phyloP scores from a whole-genome alignment of 1,284 basidiomycete genomes.

The Ustilago esculenta region DNA sequence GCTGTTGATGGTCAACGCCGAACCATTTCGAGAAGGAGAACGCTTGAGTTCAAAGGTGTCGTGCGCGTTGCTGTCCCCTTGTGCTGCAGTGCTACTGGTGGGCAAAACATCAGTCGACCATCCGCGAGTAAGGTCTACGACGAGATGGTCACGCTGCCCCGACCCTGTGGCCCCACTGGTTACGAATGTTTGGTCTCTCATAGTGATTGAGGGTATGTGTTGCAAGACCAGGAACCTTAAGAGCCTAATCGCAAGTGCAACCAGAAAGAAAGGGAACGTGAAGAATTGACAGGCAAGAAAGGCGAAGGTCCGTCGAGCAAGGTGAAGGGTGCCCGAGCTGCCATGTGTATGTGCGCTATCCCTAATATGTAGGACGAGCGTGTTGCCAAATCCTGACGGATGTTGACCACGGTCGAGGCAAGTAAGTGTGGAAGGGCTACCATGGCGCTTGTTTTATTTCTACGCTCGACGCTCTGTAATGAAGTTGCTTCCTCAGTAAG shows the following conservation, averaged over 20 bases:
- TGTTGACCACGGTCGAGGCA: too few relatives aligned
- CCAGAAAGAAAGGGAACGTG: neutral
- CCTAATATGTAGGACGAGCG: constrained; percentile 2
- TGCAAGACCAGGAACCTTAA: too few relatives aligned
- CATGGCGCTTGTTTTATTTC: neutral
- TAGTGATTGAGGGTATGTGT: neutral
- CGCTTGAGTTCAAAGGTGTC: constrained; percentile 5
- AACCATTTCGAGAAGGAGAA: constrained; percentile 11
- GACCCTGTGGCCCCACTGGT: constrained; percentile 1
- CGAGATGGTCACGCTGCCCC: neutral
- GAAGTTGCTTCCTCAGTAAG: neutral
- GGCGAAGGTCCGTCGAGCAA: neutral
- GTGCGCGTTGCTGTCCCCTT: neutral
- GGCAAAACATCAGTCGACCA: constrained; percentile 13
- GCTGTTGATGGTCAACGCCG: neutral
- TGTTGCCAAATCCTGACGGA: too few relatives aligned
- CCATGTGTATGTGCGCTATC: neutral
- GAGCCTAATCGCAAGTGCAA: too few relatives aligned
- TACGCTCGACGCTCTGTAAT: neutral
- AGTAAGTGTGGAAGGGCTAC: too few relatives aligned
- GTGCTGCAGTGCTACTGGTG: neutral
- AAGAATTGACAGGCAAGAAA: too few relatives aligned
- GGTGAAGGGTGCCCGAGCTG: too few relatives aligned
- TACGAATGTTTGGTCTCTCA: neutral
- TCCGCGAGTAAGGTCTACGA: constrained; percentile 16